phyloP scores from a whole-genome alignment of 768 basidiomycete species.

The Lactarius psammicola region DNA sequence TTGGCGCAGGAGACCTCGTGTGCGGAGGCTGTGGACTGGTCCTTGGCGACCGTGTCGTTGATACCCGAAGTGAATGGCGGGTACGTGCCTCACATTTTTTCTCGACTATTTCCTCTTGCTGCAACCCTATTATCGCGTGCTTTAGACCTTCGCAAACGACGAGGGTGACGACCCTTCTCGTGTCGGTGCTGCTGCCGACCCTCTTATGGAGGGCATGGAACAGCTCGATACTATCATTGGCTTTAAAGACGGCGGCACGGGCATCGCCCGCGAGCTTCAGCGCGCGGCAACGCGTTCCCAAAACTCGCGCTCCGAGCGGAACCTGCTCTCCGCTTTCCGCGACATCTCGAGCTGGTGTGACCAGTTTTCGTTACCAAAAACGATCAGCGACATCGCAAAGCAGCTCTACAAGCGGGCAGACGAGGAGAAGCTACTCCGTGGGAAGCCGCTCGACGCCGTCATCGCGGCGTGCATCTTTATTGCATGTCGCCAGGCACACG shows the following conservation, averaged over 20 bases:
- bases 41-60: constrained; percentile 93
- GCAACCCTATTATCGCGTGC: constrained; percentile 29
- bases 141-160: constrained; percentile 98
- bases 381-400: constrained; percentile 93
- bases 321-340: constrained; percentile 83
- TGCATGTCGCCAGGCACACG: constrained; percentile 91
- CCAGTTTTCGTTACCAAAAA: constrained; percentile 89
- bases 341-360: constrained; percentile 95
- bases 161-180: constrained; percentile 99
- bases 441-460: constrained; percentile 89
- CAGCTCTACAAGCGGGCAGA: constrained; percentile 97
- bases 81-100: constrained; percentile 50
- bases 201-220: constrained; percentile 90
- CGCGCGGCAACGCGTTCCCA: constrained; percentile 85
- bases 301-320: constrained; percentile 76
- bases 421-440: constrained; percentile 89
- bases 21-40: constrained; percentile 93
- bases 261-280: constrained; percentile 87
- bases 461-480: constrained; percentile 99
- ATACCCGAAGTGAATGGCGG: constrained; percentile 97
- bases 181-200: constrained; percentile 95
- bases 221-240: constrained; percentile 94
- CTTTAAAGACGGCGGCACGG: constrained; percentile 92
- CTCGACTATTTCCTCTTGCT: constrained; percentile 25
- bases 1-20: constrained; percentile 95